phyloP scores from a whole-genome alignment of 176 grass and related monocot genomes.

The Bonia amplexicaulis region DNA sequence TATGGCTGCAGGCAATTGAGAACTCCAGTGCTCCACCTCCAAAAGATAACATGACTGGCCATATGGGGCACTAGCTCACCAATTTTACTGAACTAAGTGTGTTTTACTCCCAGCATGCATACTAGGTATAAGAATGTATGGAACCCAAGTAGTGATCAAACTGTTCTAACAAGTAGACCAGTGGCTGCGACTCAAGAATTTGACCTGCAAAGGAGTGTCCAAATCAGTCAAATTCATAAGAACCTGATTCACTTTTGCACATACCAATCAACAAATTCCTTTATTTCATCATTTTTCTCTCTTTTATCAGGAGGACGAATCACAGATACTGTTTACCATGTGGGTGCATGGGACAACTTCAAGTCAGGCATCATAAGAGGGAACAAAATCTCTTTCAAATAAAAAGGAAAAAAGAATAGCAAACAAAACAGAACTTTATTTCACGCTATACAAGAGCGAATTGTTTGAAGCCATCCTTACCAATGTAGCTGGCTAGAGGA shows the following conservation, averaged over 20 bases:
- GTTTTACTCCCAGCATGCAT: conserved; percentile 2
- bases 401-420: background rate
- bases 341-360: background rate
- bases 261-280: background rate
- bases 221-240: conserved; percentile 13
- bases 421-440: conserved; percentile 22
- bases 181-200: conserved; percentile 6
- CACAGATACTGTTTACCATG: background rate
- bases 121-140: conserved; percentile 1
- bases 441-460: conserved; percentile 36
- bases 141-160: background rate
- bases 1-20: background rate
- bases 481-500: conserved; percentile 64
- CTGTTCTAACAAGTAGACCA: conserved; percentile 1
- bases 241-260: conserved; percentile 4
- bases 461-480: conserved; percentile 65
- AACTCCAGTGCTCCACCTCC: background rate
- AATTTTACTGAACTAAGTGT: conserved; percentile 2
- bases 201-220: conserved; percentile 22
- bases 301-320: background rate
- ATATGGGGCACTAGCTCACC: conserved; percentile 5
- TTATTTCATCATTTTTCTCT: conserved; percentile 4
- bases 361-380: background rate
- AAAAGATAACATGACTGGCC: background rate
- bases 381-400: background rate